Conservation (phyloP, 345 rosid species). For the Citrus glauca region DNA sequence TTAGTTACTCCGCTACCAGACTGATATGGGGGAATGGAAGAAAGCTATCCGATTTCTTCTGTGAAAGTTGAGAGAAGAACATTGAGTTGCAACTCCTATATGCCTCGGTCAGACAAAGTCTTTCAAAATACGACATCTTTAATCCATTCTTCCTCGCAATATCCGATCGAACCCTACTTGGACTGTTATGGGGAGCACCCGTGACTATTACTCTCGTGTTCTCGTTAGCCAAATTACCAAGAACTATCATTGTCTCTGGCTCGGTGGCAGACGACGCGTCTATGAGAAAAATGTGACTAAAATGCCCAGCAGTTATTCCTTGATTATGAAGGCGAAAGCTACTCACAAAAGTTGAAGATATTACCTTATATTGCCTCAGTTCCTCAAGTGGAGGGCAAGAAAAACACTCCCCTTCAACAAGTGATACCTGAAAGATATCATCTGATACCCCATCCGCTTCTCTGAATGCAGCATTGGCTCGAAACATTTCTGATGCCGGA, state of each 20-base stretch:
- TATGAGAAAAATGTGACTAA: constrained; percentile 28
- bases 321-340: constrained; percentile 25
- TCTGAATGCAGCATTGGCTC: constrained; percentile 43
- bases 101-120: constrained; percentile 13
- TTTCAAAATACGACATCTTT: constrained; percentile 31
- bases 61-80: neutral
- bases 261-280: constrained; percentile 31
- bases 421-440: constrained; percentile 27
- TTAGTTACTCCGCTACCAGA: neutral
- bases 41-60: neutral
- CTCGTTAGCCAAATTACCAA: constrained; percentile 29
- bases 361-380: constrained; percentile 18
- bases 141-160: constrained; percentile 31
- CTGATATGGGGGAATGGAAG: no score
- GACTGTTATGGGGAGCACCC: constrained; percentile 16
- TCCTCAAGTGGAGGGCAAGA: constrained; percentile 24
- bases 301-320: constrained; percentile 33
- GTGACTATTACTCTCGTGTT: constrained; percentile 26
- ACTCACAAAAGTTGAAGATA: constrained; percentile 28
- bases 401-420: constrained; percentile 23
- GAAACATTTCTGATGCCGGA: constrained; percentile 18
- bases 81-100: neutral
- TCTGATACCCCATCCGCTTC: constrained; percentile 20
- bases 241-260: constrained; percentile 32
- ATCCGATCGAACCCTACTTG: constrained; percentile 27